These are phyloP conservation scores for Stephanodiscus triporus DNA, from an alignment of 108 stramenopile species.

Conservation along the genomic window DNA sequence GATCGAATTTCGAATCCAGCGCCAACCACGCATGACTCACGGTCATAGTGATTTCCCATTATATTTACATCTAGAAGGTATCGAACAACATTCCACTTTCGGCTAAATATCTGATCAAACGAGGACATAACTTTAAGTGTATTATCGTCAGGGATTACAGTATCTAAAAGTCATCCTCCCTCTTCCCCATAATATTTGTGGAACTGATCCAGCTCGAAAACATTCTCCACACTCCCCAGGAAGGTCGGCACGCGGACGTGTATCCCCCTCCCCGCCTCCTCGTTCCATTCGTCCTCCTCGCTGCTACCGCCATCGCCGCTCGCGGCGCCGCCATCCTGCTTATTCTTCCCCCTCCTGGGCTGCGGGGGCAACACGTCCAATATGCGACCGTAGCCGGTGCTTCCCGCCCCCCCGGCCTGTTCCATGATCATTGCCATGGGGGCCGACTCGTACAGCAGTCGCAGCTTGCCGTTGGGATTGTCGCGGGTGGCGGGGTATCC, in stretches of 20 bases:
- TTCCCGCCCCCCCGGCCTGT: conserved; percentile 95
- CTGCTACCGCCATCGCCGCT: background rate
- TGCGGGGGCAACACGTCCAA: conserved; percentile 77
- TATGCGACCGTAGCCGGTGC: conserved; percentile 88
- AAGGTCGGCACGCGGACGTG: conserved; percentile 92
- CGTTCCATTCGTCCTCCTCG: conserved; percentile 9
- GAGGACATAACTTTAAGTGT: background rate
- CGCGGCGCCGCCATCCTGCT: background rate
- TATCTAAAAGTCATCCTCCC: background rate
- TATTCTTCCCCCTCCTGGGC: conserved; percentile 12
- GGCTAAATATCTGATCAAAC: too few species aligned
- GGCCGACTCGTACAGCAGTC: conserved; percentile 90
- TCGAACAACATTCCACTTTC: too few species aligned
- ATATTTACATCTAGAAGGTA: background rate
- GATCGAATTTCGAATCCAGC: too few species aligned
- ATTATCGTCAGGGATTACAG: background rate
- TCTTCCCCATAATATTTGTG: conserved; percentile 72
- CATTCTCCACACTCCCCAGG: conserved; percentile 85
- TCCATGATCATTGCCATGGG: conserved; percentile 99
- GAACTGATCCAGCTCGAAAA: conserved; percentile 90
- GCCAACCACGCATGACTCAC: background rate
- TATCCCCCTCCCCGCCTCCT: conserved; percentile 55
- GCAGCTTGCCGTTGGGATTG: conserved; percentile 87
- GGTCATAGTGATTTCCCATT: background rate
- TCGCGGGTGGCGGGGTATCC: conserved; percentile 93